phyloP scores from a whole-genome alignment of 371 early-diverging fungal species.

The Chytridium lagenaria region DNA sequence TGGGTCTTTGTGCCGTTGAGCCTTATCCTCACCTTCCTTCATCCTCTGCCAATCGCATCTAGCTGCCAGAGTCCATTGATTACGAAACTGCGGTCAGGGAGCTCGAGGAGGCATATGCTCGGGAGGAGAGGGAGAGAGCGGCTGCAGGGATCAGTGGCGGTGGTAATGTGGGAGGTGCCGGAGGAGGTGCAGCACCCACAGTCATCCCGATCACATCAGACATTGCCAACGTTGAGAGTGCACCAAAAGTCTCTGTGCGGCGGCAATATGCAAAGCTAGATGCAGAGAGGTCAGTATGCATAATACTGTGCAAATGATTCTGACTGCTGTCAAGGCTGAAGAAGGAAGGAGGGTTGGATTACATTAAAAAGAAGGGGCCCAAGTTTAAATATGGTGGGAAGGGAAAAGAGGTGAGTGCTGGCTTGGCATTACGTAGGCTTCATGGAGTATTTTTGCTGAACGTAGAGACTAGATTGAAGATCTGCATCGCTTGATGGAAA shows the following conservation, averaged over 20 bases:
- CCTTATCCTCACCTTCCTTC: too few relatives aligned
- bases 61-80: neutral
- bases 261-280: slow-evolving; percentile 6
- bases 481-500: slow-evolving; percentile 55
- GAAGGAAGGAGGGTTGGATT: neutral
- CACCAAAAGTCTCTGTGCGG: slow-evolving; percentile 1
- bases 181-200: neutral
- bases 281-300: slow-evolving; percentile 14
- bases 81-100: neutral
- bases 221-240: neutral
- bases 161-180: neutral
- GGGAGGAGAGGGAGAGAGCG: neutral
- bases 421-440: too few relatives aligned
- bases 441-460: neutral
- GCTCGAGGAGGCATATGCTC: neutral
- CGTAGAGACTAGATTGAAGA: slow-evolving; percentile 38
- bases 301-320: neutral
- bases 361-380: neutral
- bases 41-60: too few relatives aligned
- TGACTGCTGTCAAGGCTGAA: neutral
- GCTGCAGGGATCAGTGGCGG: neutral
- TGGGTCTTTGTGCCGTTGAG: too few relatives aligned
- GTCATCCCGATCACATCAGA: neutral
- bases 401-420: slow-evolving; percentile 3
- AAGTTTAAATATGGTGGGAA: slow-evolving; percentile 3